A percentile compares a stretch with the other conserved stretches of the same genome.
Evolutionary conservation across 768 basidiomycete species (phyloP).

Genomic region (Russula virescens): DNA sequence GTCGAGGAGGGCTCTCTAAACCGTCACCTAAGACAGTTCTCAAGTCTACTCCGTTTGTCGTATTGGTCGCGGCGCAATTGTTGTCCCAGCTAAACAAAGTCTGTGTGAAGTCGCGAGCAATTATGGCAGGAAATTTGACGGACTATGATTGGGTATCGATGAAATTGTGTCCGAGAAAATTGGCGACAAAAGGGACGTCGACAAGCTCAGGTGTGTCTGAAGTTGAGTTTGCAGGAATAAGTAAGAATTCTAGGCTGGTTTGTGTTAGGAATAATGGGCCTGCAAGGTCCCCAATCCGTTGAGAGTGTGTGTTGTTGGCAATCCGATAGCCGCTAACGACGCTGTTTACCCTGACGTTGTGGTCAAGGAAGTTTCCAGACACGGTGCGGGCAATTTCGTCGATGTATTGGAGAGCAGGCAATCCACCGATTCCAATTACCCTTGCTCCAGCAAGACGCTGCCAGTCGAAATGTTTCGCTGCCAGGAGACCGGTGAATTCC

Average conservation of each 20-base stretch:
- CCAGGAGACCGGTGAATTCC: constrained; percentile 41
- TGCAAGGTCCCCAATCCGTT: constrained; percentile 52
- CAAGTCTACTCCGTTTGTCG: constrained; percentile 49
- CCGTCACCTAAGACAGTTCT: constrained; percentile 23
- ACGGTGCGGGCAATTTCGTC: constrained; percentile 51
- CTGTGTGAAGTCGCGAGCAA: neutral
- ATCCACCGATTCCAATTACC: constrained; percentile 49
- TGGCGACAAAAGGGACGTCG: constrained; percentile 48
- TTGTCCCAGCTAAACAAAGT: constrained; percentile 42
- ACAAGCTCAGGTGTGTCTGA: constrained; percentile 40
- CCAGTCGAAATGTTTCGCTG: constrained; percentile 47
- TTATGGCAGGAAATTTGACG: constrained; percentile 24
- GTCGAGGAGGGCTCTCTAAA: constrained; percentile 23
- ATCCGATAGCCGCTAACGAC: constrained; percentile 53
- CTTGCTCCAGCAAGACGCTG: constrained; percentile 54
- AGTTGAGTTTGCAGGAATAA: constrained; percentile 45
- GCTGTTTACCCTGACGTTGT: constrained; percentile 57
- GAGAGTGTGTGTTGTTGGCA: constrained; percentile 40
- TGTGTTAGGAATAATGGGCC: constrained; percentile 46
- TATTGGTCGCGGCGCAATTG: constrained; percentile 49
- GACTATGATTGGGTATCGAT: constrained; percentile 49
- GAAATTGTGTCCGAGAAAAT: constrained; percentile 43
- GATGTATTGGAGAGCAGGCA: constrained; percentile 49
- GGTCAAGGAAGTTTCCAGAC: constrained; percentile 60
- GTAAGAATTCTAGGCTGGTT: constrained; percentile 42